Evolutionary conservation across 805 yeast genomes (phyloP), one percentile per base, ranked within the genome.

Genomic region (Pichia membranifaciens): DNA sequence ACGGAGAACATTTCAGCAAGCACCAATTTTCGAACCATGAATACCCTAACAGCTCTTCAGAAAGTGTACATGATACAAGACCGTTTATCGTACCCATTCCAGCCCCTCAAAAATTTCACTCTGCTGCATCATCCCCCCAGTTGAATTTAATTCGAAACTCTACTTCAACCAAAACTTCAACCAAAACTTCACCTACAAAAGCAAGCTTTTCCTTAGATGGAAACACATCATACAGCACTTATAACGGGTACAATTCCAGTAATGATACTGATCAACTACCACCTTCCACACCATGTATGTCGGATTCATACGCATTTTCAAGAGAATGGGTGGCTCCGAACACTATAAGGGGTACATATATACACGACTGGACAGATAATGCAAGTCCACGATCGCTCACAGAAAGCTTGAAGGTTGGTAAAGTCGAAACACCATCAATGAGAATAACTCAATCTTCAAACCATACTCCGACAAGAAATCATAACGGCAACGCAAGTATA

Each of bases 331-430:
- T 17, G 6, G 46, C 54, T 4, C 44, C 60, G 12, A 55, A 20
- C 15, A 37, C 61, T 3, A 64, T 64, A 2, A 54, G 53, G 43
- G 68, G 68, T 2, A 63, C 65, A 3, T 57, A 55, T 40, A 54
- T 60, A 1, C 66, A 64, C 50, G 54, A 58, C 41, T 64, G 68
- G 68, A 39, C 49, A 15, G 18, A 21, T 6, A 43, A 48, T 41
- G 12, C n/a, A 2, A 47, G 49, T 28, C 45, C 47, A 4, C 33
- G 32, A 17, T 43, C 51, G 13, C 32, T 45, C 23, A 20, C 43
- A 16, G 48, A 41, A 25, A 47, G 49, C 29, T 16, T 38, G 20
- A 50, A 41, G 34, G 51, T 31, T 22, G 49, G 44, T 9, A 39
- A 16, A 28, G 48, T 40, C 8, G 45, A 32, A 21, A 21, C 36